phyloP scores from a whole-genome alignment of 495 filamentous ascomycete genomes.

The Talaromyces borbonicus region DNA sequence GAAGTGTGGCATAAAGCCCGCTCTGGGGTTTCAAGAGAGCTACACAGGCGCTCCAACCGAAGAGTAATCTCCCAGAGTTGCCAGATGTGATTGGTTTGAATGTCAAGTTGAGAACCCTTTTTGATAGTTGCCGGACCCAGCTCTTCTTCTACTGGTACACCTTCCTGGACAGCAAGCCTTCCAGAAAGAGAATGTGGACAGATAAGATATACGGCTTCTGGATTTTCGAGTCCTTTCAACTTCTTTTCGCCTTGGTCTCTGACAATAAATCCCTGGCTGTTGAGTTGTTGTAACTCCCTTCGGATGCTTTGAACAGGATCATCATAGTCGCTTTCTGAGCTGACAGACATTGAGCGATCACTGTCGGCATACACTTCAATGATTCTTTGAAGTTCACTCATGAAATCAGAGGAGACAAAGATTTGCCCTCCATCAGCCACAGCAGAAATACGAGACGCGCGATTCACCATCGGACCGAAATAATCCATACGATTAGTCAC shows the following conservation, averaged over 20 bases:
- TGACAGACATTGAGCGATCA: slow-evolving; percentile 56
- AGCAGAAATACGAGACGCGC: slow-evolving; percentile 81
- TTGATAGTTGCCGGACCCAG: slow-evolving; percentile 31
- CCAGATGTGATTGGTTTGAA: slow-evolving; percentile 81
- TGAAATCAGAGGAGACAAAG: slow-evolving; percentile 91
- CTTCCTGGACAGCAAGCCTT: slow-evolving; percentile 55
- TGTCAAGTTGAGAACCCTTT: slow-evolving; percentile 48
- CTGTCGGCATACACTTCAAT: slow-evolving; percentile 74
- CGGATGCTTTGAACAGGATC: slow-evolving; percentile 56
- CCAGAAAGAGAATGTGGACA: slow-evolving; percentile 85
- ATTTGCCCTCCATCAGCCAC: slow-evolving; percentile 98
- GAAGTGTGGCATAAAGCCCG: slow-evolving; percentile 52
- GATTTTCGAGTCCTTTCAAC: slow-evolving; percentile 94
- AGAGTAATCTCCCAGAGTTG: slow-evolving; percentile 80
- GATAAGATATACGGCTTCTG: slow-evolving; percentile 87
- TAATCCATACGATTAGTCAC: slow-evolving; percentile 99
- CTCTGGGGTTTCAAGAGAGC: slow-evolving; percentile 61
- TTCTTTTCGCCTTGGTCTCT: slow-evolving; percentile 91
- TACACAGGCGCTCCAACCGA: slow-evolving; percentile 86
- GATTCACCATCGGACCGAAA: slow-evolving; percentile 98
- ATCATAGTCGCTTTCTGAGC: slow-evolving; percentile 67
- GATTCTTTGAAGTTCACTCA: slow-evolving; percentile 86
- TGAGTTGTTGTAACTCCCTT: slow-evolving; percentile 76
- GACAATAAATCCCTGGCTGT: slow-evolving; percentile 89
- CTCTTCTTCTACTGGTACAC: slow-evolving; percentile 23